Conservation (phyloP, 495 filamentous ascomycete species). For the Lasiosphaeris hirsuta region DNA sequence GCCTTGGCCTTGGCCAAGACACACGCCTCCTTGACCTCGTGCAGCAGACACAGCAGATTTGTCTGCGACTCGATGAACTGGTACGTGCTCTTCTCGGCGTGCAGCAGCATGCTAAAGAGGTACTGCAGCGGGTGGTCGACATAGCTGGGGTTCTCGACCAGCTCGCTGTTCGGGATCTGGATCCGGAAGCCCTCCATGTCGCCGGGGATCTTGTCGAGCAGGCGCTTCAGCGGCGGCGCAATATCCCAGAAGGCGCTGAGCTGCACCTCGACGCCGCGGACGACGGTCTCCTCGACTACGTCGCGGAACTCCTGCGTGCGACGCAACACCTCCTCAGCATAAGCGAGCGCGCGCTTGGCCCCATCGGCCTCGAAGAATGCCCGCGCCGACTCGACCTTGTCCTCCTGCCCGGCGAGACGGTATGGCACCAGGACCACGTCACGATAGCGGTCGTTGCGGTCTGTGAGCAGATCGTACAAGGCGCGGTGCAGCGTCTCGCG, state of each 20-base stretch:
- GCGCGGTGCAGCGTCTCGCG: constrained; percentile 81
- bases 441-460: constrained; percentile 82
- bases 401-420: constrained; percentile 55
- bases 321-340: constrained; percentile 61
- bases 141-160: constrained; percentile 81
- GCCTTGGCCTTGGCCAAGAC: constrained; percentile 58
- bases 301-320: constrained; percentile 75
- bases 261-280: constrained; percentile 84
- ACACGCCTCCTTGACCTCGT: constrained; percentile 83
- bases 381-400: constrained; percentile 71
- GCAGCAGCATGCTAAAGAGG: constrained; percentile 73
- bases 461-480: constrained; percentile 75
- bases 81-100: constrained; percentile 86
- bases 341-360: constrained; percentile 60
- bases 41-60: constrained; percentile 87
- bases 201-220: constrained; percentile 73
- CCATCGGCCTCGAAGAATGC: constrained; percentile 80
- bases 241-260: constrained; percentile 97
- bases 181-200: constrained; percentile 48
- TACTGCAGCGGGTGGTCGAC: constrained; percentile 79
- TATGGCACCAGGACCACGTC: constrained; percentile 78
- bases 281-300: constrained; percentile 80
- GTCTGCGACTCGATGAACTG: constrained; percentile 96
- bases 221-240: constrained; percentile 69
- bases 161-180: constrained; percentile 74